These are phyloP conservation scores for Pseudogymnoascus sp. DNA, from an alignment of 2,329 filamentous ascomycete genomes.

Conservation along the genomic window DNA sequence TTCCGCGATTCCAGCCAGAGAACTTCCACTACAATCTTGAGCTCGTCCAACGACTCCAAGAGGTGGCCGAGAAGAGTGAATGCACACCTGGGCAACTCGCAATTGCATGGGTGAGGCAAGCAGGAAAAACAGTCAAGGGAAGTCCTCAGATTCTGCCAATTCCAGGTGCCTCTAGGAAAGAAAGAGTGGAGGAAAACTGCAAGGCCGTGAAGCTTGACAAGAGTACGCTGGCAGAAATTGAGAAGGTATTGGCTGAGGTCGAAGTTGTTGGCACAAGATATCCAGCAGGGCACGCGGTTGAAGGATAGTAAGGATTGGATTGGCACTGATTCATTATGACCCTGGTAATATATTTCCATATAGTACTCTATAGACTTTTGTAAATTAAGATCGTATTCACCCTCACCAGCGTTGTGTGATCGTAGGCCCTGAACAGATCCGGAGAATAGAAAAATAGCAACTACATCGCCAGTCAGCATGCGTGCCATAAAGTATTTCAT, in stretches of 20 bases:
- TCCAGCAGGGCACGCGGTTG: conserved; percentile 22
- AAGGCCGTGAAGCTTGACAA: conserved; percentile 42
- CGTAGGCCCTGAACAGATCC: background rate
- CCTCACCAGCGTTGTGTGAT: background rate
- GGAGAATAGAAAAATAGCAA: background rate
- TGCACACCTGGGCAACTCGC: conserved; percentile 58
- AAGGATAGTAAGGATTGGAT: background rate
- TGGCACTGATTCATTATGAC: background rate
- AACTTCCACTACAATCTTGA: conserved; percentile 58
- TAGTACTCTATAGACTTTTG: background rate
- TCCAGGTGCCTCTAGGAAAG: conserved; percentile 52
- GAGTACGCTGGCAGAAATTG: conserved; percentile 45
- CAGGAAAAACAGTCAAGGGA: conserved; percentile 31
- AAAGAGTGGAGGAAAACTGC: conserved; percentile 54
- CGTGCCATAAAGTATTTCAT: background rate
- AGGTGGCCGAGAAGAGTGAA: conserved; percentile 52
- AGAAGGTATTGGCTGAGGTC: conserved; percentile 42
- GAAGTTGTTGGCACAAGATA: conserved; percentile 44
- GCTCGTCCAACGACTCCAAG: conserved; percentile 50
- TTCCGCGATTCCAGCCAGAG: conserved; percentile 55
- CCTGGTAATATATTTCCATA: background rate
- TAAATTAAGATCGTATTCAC: background rate
- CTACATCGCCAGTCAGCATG: background rate
- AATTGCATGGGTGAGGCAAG: conserved; percentile 54
- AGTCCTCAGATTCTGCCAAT: conserved; percentile 52